Conservation (phyloP, 148 eudicot species). For the Fallopia convolvulus region DNA sequence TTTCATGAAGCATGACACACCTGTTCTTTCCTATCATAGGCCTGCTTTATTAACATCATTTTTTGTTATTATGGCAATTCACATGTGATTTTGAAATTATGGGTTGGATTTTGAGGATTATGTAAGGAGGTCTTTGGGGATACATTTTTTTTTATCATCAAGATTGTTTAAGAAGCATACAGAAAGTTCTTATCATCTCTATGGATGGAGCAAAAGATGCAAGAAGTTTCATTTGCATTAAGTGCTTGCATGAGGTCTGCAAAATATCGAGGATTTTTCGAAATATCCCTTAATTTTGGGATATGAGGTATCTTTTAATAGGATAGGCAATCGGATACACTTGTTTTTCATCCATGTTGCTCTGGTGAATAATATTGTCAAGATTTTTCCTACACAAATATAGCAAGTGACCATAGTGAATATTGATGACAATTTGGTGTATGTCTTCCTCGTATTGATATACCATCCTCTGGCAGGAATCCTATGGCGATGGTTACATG, state of each 20-base stretch:
- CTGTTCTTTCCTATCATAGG: not conserved
- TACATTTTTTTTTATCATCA: not conserved
- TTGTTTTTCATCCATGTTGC: not conserved
- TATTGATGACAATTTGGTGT: not conserved
- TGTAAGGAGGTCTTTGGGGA: not conserved
- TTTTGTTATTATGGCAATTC: not conserved
- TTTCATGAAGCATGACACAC: not conserved
- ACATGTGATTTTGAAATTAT: not conserved
- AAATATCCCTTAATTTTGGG: not conserved
- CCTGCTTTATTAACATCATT: not conserved
- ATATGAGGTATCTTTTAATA: not conserved
- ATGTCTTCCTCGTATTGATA: not conserved
- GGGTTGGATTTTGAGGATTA: not conserved
- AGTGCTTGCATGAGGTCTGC: not conserved
- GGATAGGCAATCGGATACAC: not conserved
- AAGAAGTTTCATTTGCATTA: not conserved
- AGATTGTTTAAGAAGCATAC: not conserved
- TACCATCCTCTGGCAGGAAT: constrained; percentile 32
- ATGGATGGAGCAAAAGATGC: not conserved
- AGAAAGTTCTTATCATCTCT: not conserved
- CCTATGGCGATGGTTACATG: constrained; percentile 64
- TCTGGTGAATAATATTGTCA: too few species aligned
- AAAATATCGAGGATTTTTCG: not conserved
- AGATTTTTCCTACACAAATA: not conserved
- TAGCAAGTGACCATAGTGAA: not conserved